Base-by-base conservation (phyloP, 192 early-diverging fungal genomes). In the Entomortierella lignicola region DNA sequence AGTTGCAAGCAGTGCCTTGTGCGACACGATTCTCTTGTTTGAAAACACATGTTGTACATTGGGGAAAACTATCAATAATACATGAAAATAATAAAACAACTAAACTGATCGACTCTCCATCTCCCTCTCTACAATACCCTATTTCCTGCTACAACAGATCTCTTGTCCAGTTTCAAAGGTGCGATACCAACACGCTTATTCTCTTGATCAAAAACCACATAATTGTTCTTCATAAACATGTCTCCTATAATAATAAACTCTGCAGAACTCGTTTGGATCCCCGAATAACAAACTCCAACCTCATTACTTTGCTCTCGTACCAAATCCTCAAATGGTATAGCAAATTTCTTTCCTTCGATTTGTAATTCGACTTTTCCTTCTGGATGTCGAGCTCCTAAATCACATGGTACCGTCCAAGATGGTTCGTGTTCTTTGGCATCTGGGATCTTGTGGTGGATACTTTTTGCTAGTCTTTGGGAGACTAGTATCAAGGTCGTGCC, bases 141-240 rank as follows among this genome's bases (percentile, higher is more conserved):
- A n/a, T n/a, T n/a, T n/a, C n/a, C n/a, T n/a, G n/a, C n/a, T n/a
- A n/a, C n/a, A n/a, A n/a, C n/a, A n/a, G n/a, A n/a, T n/a, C n/a
- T n/a, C n/a, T n/a, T n/a, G 39, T 55, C 51, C 30, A 68, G 12
- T 53, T 63, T 63, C 54, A 83, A 31, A 1, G 82, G 89, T 18
- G 90, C 89, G 73, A 91, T 86, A n/a, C 87, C 88, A 13, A 92
- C 83, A 18, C 80, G 77, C 23, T 83, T 77, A 20, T 83, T 73
- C 29, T 83, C 85, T 18, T 90, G 89, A 41, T 90, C 84, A 68
- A 89, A 92, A 29, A 89, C 87, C 25, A 88, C 83, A 69, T 91
- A 91, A 72, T 88, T 87, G 50, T 89, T 89, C 68, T 88, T 87
- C 53, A 92, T 72, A 72, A 91, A 92, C n/a, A 89, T 75, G 66